These are phyloP conservation scores for Coniophora puteana DNA, from an alignment of 1,284 basidiomycete species.

Conservation along the genomic window DNA sequence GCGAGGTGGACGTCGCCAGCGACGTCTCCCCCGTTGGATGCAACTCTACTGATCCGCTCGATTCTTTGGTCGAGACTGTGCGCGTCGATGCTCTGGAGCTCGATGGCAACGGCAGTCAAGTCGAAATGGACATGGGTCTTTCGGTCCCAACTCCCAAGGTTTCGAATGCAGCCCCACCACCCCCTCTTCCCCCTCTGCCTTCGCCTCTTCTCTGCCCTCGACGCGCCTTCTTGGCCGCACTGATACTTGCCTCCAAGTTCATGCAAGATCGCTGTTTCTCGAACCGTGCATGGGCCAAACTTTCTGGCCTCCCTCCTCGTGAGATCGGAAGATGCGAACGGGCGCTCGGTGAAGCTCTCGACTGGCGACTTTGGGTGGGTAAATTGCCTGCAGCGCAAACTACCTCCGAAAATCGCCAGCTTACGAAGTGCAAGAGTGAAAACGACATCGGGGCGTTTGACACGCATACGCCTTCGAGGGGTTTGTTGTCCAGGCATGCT, in stretches of 20 bases:
- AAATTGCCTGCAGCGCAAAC: conserved; percentile 41
- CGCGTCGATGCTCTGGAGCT: conserved; percentile 17
- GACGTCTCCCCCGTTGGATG: conserved; percentile 12
- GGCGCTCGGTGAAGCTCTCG: conserved; percentile 73
- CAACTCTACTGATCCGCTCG: conserved; percentile 10
- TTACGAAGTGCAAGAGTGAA: conserved; percentile 27
- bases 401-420: conserved; percentile 19
- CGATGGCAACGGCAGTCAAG: conserved; percentile 14
- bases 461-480: too few species aligned
- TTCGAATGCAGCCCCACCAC: conserved; percentile 23
- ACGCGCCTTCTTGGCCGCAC: conserved; percentile 81
- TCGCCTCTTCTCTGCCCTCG: conserved; percentile 84
- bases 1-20: conserved; percentile 30
- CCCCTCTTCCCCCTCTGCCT: conserved; percentile 51
- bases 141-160: conserved; percentile 16
- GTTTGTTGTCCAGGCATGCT: conserved; percentile 15
- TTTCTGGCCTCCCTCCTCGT: conserved; percentile 72
- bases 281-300: conserved; percentile 89
- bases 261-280: conserved; percentile 91
- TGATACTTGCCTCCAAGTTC: conserved; percentile 90
- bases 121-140: conserved; percentile 6
- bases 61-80: conserved; percentile 35
- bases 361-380: conserved; percentile 84
- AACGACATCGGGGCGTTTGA: conserved; percentile 15
- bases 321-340: conserved; percentile 81